Evolutionary conservation across 2,329 filamentous ascomycete genomes (phyloP).

Genomic region (Xylaria sp.): DNA sequence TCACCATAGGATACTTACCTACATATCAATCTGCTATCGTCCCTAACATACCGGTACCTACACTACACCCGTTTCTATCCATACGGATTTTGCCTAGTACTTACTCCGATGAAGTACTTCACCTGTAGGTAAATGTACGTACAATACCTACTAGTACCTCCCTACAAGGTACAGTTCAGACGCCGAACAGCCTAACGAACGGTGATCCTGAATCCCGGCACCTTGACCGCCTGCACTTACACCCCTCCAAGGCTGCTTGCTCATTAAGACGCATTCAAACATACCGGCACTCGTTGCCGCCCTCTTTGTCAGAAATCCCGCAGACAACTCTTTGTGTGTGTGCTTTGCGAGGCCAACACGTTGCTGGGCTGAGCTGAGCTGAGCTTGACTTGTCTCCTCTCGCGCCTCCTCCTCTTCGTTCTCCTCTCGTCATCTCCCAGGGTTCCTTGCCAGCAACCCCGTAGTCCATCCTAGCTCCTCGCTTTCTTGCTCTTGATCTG

Average conservation of each 20-base stretch:
- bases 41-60: neutral
- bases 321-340: constrained; percentile 12
- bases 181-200: neutral
- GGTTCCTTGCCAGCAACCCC: constrained; percentile 1
- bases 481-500: neutral
- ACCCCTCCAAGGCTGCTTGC: neutral
- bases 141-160: neutral
- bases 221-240: constrained; percentile 7
- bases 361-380: neutral
- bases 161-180: neutral
- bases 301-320: constrained; percentile 21
- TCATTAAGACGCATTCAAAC: constrained; percentile 4
- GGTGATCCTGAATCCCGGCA: neutral
- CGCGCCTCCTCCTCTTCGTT: constrained; percentile 2
- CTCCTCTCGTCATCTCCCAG: neutral
- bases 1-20: constrained; percentile 9
- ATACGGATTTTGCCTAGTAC: no score
- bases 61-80: no score
- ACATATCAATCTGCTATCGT: neutral
- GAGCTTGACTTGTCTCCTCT: neutral
- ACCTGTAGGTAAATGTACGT: no score
- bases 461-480: constrained; percentile 2
- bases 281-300: neutral
- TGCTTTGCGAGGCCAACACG: neutral
- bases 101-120: no score